Evolutionary conservation across 139 green algal genomes (phyloP).

Genomic region (Microglena sp.): DNA sequence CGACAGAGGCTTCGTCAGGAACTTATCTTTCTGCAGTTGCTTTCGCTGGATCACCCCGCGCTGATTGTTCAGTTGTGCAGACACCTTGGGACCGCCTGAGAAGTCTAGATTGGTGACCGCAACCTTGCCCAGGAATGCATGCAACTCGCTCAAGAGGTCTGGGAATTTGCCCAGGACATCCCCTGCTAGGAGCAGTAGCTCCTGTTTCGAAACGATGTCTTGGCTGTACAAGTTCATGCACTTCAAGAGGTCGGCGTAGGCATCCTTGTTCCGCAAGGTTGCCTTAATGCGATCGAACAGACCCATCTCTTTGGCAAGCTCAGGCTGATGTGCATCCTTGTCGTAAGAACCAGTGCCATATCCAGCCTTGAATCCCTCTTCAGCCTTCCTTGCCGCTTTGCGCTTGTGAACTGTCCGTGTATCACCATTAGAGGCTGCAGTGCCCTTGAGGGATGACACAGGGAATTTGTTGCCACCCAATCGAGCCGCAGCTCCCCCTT

Average conservation of each 20-base stretch:
- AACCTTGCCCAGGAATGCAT: too few species aligned
- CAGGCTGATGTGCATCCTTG: too few species aligned
- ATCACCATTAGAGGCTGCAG: too few species aligned
- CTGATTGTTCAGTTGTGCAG: too few species aligned
- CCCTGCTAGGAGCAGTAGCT: constrained; percentile 67
- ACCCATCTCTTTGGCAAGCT: too few species aligned
- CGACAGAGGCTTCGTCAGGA: constrained; percentile 8
- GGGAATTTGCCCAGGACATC: constrained; percentile 80
- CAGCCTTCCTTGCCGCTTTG: constrained; percentile 17
- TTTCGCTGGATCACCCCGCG: too few species aligned
- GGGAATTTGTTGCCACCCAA: too few species aligned
- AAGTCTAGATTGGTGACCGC: too few species aligned
- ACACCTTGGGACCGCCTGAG: too few species aligned
- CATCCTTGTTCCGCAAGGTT: constrained; percentile 60
- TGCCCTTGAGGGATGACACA: too few species aligned
- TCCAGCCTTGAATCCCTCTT: constrained; percentile 21
- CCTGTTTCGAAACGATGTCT: constrained; percentile 81
- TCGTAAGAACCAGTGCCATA: too few species aligned
- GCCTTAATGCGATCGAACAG: constrained; percentile 43
- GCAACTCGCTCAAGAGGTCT: constrained; percentile 86
- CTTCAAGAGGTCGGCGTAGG: constrained; percentile 95
- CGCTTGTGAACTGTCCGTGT: constrained; percentile 31
- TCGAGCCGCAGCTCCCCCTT: too few species aligned
- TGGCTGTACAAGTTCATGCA: constrained; percentile 88
- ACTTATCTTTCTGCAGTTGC: background rate